These are phyloP conservation scores for Crepidotus sp. DNA, from an alignment of 1,284 basidiomycete genomes.

Conservation along the genomic window DNA sequence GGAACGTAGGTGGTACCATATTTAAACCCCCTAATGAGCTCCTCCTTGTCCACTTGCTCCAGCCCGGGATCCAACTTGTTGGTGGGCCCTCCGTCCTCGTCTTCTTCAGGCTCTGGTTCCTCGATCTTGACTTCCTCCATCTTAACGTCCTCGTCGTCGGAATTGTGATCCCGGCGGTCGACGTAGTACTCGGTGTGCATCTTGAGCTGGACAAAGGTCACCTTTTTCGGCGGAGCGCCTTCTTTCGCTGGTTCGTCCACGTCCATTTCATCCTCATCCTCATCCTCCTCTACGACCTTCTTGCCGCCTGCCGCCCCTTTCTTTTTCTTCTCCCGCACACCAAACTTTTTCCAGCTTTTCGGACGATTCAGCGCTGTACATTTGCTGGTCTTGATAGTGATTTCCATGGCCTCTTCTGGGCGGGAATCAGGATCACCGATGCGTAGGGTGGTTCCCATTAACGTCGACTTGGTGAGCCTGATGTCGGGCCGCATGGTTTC, in stretches of 20 bases:
- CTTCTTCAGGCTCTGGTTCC: slow-evolving; percentile 19
- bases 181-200: slow-evolving; percentile 52
- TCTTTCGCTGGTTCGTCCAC: slow-evolving; percentile 19
- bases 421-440: slow-evolving; percentile 66
- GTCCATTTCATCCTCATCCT: slow-evolving; percentile 21
- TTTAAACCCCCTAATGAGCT: slow-evolving; percentile 78
- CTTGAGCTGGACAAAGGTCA: slow-evolving; percentile 44
- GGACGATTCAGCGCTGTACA: slow-evolving; percentile 69
- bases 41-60: slow-evolving; percentile 62
- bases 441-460: slow-evolving; percentile 56
- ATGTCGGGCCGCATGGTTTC: slow-evolving; percentile 64
- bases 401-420: slow-evolving; percentile 63
- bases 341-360: slow-evolving; percentile 78
- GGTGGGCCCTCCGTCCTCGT: slow-evolving; percentile 22
- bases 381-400: slow-evolving; percentile 76
- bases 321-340: slow-evolving; percentile 28
- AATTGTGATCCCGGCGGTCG: slow-evolving; percentile 27
- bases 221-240: slow-evolving; percentile 23
- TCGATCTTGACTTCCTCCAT: slow-evolving; percentile 11
- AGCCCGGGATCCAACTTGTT: slow-evolving; percentile 16
- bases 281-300: slow-evolving; percentile 20
- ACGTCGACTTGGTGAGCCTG: slow-evolving; percentile 58
- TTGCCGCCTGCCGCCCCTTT: slow-evolving; percentile 7
- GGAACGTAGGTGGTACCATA: slow-evolving; percentile 88
- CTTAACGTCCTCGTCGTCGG: slow-evolving; percentile 16